Base-by-base conservation (phyloP, 345 rosid species). In the Salix udensis region DNA sequence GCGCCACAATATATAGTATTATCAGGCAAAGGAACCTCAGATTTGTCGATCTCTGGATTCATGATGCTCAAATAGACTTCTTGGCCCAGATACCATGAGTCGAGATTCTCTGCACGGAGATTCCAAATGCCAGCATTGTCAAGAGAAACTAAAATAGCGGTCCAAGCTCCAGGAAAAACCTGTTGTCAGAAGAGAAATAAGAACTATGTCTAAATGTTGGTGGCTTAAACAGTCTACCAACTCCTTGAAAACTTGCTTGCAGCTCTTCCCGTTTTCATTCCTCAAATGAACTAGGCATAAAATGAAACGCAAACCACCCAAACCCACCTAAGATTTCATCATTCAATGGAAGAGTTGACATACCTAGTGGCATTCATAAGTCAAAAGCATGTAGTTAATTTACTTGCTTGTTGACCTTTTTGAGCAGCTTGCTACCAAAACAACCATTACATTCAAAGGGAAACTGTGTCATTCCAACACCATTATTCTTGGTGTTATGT, bases 131-230 rank as follows among this genome's bases (percentile, higher is more conserved):
- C 98, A 10, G 96, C 87, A 87, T 91, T 93, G 85, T 93, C 98
- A 26, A 95, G 88, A 65, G 89, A 89, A 77, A 93, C 91, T 76
- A 95, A 81, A 61, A 95, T 88, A 21, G 98, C 97, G 0, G 98
- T 90, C 98, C 98, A 95, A 61, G 97, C 97, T 85, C 93, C 96
- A 2, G 98, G 97, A 84, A 88, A 93, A 72, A 93, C 98, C 97
- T 93, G 82, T 34, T 70, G 71, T 67, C 61, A 62, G 26, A 52
- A 4, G 52, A 77, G 79, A 48, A 70, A 11, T 30, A 65, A 64
- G 21, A 34, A 52, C 15, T 12, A 19, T 19, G 34, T 34, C 3
- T 44, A 14, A 61, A 62, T 5, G 19, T 65, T 9, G 16, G 68
- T 40, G 37, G 42, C 9, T 14, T 16, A 5, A 65, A 31, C 37